Evolutionary conservation across 176 grass and related monocot species (phyloP), one percentile per base, ranked within the genome.

Genomic region (Phoenix dactylifera): DNA sequence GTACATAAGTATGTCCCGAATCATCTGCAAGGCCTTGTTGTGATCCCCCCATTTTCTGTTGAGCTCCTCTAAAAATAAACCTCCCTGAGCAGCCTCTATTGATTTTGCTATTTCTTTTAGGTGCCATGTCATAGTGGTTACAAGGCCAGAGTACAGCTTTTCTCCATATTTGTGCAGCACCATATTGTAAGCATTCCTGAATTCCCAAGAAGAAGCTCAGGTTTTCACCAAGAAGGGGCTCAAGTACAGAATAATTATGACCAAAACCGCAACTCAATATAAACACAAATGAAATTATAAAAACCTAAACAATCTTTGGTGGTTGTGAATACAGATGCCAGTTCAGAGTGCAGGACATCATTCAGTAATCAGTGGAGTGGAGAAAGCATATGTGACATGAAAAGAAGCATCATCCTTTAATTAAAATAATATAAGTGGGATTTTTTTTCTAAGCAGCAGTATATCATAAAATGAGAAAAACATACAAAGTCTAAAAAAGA

Each of bases 131-230:
- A 80, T 64, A 52, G 77, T 1, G 2, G 30, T 7, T 54, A 68
- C 64, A 26, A 63, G 28, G 48, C 51, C 58, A 7, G 58, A 57
- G 57, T 80, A 69, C 17, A 80, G 16, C 25, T 86, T 95, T 72
- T 89, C 90, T 0, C 90, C 86, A 15, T 89, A 95, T 67, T 89
- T 95, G 82, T 95, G 90, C 68, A 95, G 86, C 68, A 95, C 90
- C 90, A 95, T 89, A 60, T 95, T 95, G 85, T 95, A 95, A 52
- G 90, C 90, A 76, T 67, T 95, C 86, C 90, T 95, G 83, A 48
- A 76, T 5, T 66, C 28, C 19, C 4, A 26, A 66, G 67, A 7
- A 12, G 23, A 65, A 55, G 7, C 0, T 23, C 4, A 0, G 5
- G 32, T 44, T 44, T 44, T 44, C 35, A 20, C 24, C 62, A 52